Percentiles rank a stretch among this genome's conserved stretches.
Conservation (phyloP, 495 filamentous ascomycete species). For the Annulohypoxylon maeteangense region DNA sequence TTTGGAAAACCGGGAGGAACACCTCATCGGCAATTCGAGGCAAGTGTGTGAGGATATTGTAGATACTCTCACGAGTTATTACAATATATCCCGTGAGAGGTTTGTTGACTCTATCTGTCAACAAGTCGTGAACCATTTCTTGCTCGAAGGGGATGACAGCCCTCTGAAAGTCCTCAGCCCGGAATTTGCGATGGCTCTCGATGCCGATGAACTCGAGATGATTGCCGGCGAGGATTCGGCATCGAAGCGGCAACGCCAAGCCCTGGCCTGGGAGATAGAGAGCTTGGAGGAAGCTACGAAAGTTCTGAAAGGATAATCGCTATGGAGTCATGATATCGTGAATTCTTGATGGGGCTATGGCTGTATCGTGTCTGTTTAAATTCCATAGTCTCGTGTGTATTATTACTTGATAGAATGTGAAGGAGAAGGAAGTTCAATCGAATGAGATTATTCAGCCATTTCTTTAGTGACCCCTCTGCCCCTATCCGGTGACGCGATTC, state of each 20-base stretch:
- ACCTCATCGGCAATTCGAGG: constrained; percentile 46
- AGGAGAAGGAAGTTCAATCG: not conserved
- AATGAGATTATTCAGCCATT: not conserved
- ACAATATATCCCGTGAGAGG: constrained; percentile 63
- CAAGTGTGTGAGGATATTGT: constrained; percentile 62
- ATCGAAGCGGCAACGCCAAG: constrained; percentile 37
- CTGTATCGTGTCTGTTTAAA: too few species aligned
- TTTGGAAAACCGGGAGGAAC: not conserved
- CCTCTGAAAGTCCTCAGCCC: constrained; percentile 47
- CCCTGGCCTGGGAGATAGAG: constrained; percentile 30
- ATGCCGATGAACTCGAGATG: constrained; percentile 46
- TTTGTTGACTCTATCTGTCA: constrained; percentile 65
- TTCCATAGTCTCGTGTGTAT: too few species aligned
- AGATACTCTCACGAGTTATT: constrained; percentile 66
- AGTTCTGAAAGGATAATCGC: constrained; percentile 6
- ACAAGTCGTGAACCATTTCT: constrained; percentile 46
- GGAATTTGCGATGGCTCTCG: constrained; percentile 44
- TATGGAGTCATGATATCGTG: not conserved
- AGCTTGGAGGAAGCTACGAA: constrained; percentile 41
- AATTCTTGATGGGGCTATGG: not conserved
- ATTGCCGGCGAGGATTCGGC: constrained; percentile 51
- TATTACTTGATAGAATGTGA: not conserved
- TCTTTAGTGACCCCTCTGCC: not conserved
- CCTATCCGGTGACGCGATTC: not conserved
- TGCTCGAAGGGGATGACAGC: constrained; percentile 46